phyloP scores from a whole-genome alignment of 208 protist genomes.

The Crithidia brevicula region DNA sequence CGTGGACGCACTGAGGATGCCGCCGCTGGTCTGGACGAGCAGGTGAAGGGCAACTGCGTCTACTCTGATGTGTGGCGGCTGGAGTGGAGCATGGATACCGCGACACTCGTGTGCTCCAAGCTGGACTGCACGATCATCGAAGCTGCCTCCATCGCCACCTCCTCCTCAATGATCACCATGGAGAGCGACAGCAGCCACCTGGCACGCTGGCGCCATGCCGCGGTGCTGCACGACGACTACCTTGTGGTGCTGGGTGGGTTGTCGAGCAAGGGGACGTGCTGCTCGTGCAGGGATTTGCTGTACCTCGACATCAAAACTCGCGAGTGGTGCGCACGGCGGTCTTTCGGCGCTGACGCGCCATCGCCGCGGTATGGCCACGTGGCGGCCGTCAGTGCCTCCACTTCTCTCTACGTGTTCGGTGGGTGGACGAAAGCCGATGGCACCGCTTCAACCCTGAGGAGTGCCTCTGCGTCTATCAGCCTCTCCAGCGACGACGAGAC shows the following conservation, averaged over 20 bases:
- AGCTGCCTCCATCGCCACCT: slow-evolving; percentile 3
- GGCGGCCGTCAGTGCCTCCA: slow-evolving; percentile 25
- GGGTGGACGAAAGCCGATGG: slow-evolving; percentile 21
- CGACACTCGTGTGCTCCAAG: slow-evolving; percentile 17
- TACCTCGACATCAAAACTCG: slow-evolving; percentile 51
- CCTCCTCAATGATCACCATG: slow-evolving; percentile 1
- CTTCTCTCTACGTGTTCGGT: slow-evolving; percentile 49
- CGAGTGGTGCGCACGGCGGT: slow-evolving; percentile 44
- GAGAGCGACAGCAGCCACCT: slow-evolving; percentile 5
- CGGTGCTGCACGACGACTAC: slow-evolving; percentile 59
- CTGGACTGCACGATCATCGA: slow-evolving; percentile 23
- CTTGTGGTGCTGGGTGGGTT: slow-evolving; percentile 67
- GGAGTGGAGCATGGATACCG: slow-evolving; percentile 7
- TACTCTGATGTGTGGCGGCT: slow-evolving; percentile 47
- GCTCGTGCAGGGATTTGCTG: slow-evolving; percentile 43
- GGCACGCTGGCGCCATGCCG: slow-evolving; percentile 64
- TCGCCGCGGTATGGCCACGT: slow-evolving; percentile 67
- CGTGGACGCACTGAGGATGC: slow-evolving; percentile 23
- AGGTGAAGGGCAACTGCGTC: slow-evolving; percentile 2
- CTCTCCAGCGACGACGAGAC: neutral
- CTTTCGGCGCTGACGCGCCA: slow-evolving; percentile 42
- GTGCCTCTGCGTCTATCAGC: neutral
- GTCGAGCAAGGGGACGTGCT: slow-evolving; percentile 19
- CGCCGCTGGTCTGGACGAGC: too few relatives aligned
- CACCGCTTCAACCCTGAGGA: neutral